phyloP scores from a whole-genome alignment of 202 grass and related monocot genomes.

The Carex sylvatica region DNA sequence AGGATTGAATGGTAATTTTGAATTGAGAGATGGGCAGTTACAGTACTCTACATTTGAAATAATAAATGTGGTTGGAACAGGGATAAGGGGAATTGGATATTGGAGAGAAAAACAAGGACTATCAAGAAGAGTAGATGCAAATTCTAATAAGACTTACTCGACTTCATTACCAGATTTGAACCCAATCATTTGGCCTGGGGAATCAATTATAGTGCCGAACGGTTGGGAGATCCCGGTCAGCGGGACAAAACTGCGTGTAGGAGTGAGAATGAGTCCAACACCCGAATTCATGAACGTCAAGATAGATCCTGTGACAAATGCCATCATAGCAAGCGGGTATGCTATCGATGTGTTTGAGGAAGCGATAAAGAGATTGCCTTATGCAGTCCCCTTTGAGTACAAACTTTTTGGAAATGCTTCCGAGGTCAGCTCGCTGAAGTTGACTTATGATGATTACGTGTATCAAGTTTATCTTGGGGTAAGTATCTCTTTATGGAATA shows the following conservation, averaged over 20 bases:
- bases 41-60: constrained; percentile 33
- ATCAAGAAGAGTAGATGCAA: not conserved
- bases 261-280: constrained; percentile 29
- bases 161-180: constrained; percentile 28
- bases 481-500: not conserved
- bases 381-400: constrained; percentile 38
- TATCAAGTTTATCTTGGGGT: constrained; percentile 51
- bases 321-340: constrained; percentile 10
- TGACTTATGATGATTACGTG: constrained; percentile 48
- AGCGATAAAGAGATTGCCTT: constrained; percentile 45
- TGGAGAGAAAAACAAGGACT: constrained; percentile 36
- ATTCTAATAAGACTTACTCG: not conserved
- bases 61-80: constrained; percentile 43
- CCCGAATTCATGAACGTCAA: constrained; percentile 26
- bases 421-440: not conserved
- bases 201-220: constrained; percentile 40
- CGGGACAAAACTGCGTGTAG: constrained; percentile 48
- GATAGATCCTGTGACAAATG: constrained; percentile 26
- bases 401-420: constrained; percentile 14
- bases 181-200: constrained; percentile 41
- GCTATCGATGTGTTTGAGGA: constrained; percentile 51
- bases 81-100: constrained; percentile 37
- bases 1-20: constrained; percentile 39
- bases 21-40: constrained; percentile 29
- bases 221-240: constrained; percentile 42